A percentile compares a stretch with the other conserved stretches of the same genome.
These are phyloP conservation scores for Tetrahymena borealis DNA, from an alignment of 73 alveolate genomes.

Conservation along the genomic window DNA sequence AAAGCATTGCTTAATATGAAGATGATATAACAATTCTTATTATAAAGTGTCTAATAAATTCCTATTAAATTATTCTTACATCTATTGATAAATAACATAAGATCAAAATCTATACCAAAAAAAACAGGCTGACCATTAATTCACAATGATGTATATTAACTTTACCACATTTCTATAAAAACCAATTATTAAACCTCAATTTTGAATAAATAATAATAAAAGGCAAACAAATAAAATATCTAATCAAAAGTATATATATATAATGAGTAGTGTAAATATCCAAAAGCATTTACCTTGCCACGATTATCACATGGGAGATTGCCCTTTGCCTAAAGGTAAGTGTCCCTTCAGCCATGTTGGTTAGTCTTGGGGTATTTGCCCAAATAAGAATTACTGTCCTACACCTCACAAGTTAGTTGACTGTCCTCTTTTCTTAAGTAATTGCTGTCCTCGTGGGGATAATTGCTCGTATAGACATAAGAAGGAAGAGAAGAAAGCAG, in stretches of 20 bases:
- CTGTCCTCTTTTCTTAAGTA: neutral
- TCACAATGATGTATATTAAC: too few species aligned
- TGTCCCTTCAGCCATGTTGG: neutral
- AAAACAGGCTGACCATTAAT: too few species aligned
- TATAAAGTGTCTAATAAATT: neutral
- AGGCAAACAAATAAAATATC: neutral
- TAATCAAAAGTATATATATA: neutral
- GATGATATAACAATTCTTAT: neutral
- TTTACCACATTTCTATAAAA: too few species aligned
- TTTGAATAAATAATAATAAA: neutral
- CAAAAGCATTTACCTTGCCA: neutral
- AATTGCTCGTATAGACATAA: neutral
- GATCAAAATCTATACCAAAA: too few species aligned
- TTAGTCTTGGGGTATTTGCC: neutral
- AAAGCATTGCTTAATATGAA: neutral
- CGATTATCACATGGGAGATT: neutral
- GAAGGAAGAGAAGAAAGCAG: neutral
- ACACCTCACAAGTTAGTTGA: neutral
- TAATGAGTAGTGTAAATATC: neutral
- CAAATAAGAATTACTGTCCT: neutral
- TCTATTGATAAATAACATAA: too few species aligned
- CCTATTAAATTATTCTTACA: neutral
- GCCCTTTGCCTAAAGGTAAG: neutral
- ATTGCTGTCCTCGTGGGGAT: neutral
- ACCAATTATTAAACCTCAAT: neutral